These are phyloP conservation scores for Kluyveromyces sp. DNA, from an alignment of 1,139 yeast species.

Conservation along the genomic window DNA sequence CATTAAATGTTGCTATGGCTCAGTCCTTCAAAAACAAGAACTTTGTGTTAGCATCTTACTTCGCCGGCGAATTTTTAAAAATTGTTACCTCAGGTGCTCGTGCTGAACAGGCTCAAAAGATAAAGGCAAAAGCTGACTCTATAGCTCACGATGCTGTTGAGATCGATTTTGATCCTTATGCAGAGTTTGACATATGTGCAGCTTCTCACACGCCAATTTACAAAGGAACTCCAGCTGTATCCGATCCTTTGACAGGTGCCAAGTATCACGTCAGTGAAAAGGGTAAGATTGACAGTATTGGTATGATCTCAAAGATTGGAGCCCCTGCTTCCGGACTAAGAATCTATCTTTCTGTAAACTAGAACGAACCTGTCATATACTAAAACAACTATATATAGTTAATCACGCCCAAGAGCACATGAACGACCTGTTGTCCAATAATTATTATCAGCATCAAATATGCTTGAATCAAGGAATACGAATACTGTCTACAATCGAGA, in stretches of 20 bases:
- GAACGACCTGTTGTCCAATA: too few species aligned
- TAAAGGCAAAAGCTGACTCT: slow-evolving; percentile 72
- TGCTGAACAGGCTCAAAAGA: slow-evolving; percentile 82
- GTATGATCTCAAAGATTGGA: slow-evolving; percentile 74
- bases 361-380: background rate
- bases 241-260: slow-evolving; percentile 90
- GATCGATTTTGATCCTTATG: slow-evolving; percentile 86
- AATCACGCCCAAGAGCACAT: background rate
- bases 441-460: too few species aligned
- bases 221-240: slow-evolving; percentile 57
- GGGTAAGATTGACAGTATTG: slow-evolving; percentile 73
- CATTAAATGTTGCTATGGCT: slow-evolving; percentile 91
- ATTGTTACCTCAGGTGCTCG: slow-evolving; percentile 65
- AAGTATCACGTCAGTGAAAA: slow-evolving; percentile 69
- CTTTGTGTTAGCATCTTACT: slow-evolving; percentile 79
- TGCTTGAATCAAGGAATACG: too few species aligned
- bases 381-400: background rate
- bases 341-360: slow-evolving; percentile 21
- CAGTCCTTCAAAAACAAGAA: slow-evolving; percentile 85
- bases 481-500: too few species aligned
- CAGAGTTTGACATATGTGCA: slow-evolving; percentile 87
- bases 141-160: slow-evolving; percentile 81
- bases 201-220: slow-evolving; percentile 84
- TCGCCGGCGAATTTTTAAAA: slow-evolving; percentile 76
- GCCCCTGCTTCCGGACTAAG: slow-evolving; percentile 95